Percentiles rank a stretch among this genome's conserved stretches.
Conservation (phyloP, 208 protist species). For the Vickermania ingenoplastis region DNA sequence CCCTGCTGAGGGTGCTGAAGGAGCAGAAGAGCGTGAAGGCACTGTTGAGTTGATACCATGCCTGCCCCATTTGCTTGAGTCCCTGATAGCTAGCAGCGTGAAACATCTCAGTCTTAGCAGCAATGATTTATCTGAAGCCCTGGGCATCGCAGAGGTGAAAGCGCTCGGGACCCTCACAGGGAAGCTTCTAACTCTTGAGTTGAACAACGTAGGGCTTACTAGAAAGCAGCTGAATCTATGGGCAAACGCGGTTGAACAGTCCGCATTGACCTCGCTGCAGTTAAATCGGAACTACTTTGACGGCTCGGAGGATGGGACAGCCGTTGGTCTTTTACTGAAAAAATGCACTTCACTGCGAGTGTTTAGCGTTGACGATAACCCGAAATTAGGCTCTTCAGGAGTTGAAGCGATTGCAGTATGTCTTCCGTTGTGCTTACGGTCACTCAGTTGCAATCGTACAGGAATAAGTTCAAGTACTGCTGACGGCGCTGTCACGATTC, state of each 20-base stretch:
- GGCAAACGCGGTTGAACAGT: conserved; percentile 15
- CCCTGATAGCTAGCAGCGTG: conserved; percentile 20
- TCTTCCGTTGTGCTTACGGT: conserved; percentile 16
- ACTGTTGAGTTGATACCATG: too few species aligned
- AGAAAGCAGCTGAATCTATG: conserved; percentile 37
- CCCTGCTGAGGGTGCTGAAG: not conserved
- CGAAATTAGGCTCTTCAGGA: conserved; percentile 24
- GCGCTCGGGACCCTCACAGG: conserved; percentile 27
- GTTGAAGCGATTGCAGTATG: conserved; percentile 16
- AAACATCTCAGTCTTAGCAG: conserved; percentile 45
- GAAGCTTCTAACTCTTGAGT: conserved; percentile 33
- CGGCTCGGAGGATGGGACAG: conserved; percentile 19
- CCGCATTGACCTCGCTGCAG: conserved; percentile 23
- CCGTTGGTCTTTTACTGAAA: conserved; percentile 26
- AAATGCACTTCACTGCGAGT: conserved; percentile 35
- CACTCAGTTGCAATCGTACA: conserved; percentile 29
- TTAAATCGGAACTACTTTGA: conserved; percentile 43
- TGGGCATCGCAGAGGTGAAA: conserved; percentile 41
- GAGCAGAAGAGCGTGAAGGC: too few species aligned
- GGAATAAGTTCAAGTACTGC: conserved; percentile 16
- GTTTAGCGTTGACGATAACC: conserved; percentile 45
- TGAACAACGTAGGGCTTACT: conserved; percentile 33
- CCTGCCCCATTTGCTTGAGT: conserved; percentile 4
- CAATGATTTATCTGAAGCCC: conserved; percentile 44
- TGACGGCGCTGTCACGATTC: conserved; percentile 17